Conservation (phyloP, 306 rosid genomes). For the Cicer cuneatum region DNA sequence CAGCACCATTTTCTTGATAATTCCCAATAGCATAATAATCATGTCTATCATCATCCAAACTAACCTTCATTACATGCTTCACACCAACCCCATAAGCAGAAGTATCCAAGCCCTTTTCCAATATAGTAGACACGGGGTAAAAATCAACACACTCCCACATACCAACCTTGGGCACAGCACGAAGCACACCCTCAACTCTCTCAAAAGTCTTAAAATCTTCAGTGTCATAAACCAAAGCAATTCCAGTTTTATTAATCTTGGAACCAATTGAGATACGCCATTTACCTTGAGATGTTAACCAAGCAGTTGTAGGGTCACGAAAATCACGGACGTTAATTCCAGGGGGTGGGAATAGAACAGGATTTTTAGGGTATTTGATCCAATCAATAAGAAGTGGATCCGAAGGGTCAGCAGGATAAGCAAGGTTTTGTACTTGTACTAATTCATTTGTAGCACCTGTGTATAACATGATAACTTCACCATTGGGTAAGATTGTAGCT, state of each 20-base stretch:
- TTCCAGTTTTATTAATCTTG: constrained; percentile 67
- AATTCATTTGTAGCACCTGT: constrained; percentile 82
- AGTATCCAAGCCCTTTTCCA: constrained; percentile 62
- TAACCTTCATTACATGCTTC: constrained; percentile 77
- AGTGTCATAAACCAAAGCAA: constrained; percentile 75
- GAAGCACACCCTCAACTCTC: constrained; percentile 56
- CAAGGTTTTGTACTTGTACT: constrained; percentile 82
- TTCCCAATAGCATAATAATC: constrained; percentile 85
- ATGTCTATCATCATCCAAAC: constrained; percentile 72
- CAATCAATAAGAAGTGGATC: constrained; percentile 79
- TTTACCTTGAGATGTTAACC: constrained; percentile 78
- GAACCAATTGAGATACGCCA: constrained; percentile 84
- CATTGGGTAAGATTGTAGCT: constrained; percentile 75
- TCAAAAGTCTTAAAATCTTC: constrained; percentile 65
- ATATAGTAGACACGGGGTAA: constrained; percentile 59
- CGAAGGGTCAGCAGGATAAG: constrained; percentile 68
- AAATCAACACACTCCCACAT: constrained; percentile 98
- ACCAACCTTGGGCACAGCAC: constrained; percentile 72
- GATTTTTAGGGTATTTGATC: constrained; percentile 75
- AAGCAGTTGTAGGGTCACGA: constrained; percentile 92
- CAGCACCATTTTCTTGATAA: constrained; percentile 63
- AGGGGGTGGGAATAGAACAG: constrained; percentile 73
- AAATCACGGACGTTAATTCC: constrained; percentile 65
- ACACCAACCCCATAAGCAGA: constrained; percentile 62
- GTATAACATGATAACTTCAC: constrained; percentile 72